Evolutionary conservation across 1,284 basidiomycete genomes (phyloP).

Genomic region (Sporisorium iseilematis-ciliati): DNA sequence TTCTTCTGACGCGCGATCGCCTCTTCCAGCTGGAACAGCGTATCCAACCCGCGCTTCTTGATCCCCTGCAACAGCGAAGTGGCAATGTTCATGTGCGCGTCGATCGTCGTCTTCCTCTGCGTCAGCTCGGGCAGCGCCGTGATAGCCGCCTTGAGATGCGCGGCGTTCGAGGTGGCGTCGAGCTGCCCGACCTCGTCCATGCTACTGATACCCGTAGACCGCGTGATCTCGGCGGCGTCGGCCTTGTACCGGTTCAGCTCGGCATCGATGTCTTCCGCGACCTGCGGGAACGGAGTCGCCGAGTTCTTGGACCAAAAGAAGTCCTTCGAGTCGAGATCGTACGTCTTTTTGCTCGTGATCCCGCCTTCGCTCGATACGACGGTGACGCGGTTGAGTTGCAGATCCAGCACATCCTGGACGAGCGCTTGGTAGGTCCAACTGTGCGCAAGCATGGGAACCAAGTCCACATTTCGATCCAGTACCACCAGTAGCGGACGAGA

Average conservation of each 20-base stretch:
- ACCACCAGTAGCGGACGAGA: conserved; percentile 79
- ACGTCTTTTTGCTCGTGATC: conserved; percentile 70
- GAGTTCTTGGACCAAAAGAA: conserved; percentile 99
- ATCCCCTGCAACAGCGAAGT: conserved; percentile 95
- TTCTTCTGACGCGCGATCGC: conserved; percentile 76
- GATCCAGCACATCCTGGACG: conserved; percentile 95
- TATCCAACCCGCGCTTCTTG: conserved; percentile 93
- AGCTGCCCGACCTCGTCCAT: conserved; percentile 82
- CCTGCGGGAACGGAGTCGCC: conserved; percentile 95
- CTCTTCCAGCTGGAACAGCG: conserved; percentile 96
- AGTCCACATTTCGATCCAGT: conserved; percentile 92
- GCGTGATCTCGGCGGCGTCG: conserved; percentile 96
- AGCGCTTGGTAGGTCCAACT: conserved; percentile 99
- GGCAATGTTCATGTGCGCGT: conserved; percentile 99
- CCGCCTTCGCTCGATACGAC: conserved; percentile 72
- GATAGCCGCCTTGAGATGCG: conserved; percentile 96
- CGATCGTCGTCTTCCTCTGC: conserved; percentile 92
- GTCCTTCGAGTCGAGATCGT: conserved; percentile 97
- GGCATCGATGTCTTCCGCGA: conserved; percentile 95
- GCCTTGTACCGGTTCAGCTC: conserved; percentile 94
- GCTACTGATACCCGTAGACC: conserved; percentile 94
- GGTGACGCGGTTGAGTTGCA: conserved; percentile 95
- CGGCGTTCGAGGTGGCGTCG: conserved; percentile 90
- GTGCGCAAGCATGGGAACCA: conserved; percentile 94
- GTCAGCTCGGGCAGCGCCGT: conserved; percentile 98